phyloP scores from a whole-genome alignment of 306 rosid genomes.

The Dryas octopetala region DNA sequence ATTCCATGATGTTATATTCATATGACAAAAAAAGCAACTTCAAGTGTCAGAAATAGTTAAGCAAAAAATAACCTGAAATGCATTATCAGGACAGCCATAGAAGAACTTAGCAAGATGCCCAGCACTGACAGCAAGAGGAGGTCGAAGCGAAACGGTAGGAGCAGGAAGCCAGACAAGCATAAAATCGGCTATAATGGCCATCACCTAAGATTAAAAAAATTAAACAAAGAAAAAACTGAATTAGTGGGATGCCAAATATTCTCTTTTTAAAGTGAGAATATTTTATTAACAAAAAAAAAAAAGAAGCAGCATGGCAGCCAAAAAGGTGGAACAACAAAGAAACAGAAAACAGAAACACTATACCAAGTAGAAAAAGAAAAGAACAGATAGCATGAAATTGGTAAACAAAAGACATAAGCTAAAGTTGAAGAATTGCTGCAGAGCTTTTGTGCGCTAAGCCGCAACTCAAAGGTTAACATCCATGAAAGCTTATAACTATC shows the following conservation, averaged over 20 bases:
- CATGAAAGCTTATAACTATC: neutral
- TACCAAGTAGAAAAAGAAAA: neutral
- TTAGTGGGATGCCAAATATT: neutral
- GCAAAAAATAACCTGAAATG: conserved; percentile 67
- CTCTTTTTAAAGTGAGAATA: neutral
- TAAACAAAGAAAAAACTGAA: no score
- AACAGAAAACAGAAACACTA: conserved; percentile 1
- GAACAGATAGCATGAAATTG: neutral
- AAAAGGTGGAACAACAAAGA: neutral
- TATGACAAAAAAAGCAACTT: neutral
- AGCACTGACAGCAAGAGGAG: conserved; percentile 64
- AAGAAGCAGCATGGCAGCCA: neutral
- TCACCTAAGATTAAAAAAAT: conserved; percentile 27
- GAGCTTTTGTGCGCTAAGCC: neutral
- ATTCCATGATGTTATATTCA: neutral
- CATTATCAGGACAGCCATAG: conserved; percentile 93
- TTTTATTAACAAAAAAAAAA: neutral
- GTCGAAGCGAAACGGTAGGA: conserved; percentile 78
- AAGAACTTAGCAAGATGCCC: conserved; percentile 79
- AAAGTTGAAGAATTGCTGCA: neutral
- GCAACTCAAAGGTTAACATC: neutral
- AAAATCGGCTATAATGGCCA: conserved; percentile 56
- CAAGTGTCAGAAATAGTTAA: neutral
- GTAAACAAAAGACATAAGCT: neutral
- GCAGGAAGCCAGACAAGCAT: conserved; percentile 73